A percentile compares a stretch with the other conserved stretches of the same genome.
Conservation (phyloP, 2,329 filamentous ascomycete genomes). For the Trichophyton rubrum region DNA sequence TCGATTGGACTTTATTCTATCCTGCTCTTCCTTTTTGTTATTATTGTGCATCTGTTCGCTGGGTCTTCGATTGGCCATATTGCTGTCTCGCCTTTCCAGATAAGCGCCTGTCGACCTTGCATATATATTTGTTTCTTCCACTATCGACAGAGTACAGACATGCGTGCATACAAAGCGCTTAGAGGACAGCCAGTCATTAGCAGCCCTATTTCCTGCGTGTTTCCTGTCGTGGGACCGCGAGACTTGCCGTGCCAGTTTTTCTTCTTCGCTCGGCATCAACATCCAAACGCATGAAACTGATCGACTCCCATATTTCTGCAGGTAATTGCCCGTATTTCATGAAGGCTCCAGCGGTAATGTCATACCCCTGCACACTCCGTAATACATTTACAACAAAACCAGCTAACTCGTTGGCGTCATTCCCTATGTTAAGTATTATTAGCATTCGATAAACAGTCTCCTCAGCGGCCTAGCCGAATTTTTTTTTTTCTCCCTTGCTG, state of each 20-base stretch:
- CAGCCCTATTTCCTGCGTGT: not conserved
- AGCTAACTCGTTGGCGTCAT: not conserved
- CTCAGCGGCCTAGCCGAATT: not conserved
- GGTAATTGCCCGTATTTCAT: constrained; percentile 1
- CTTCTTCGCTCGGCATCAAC: not conserved
- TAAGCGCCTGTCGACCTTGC: not conserved
- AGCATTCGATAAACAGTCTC: not conserved
- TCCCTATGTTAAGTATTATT: not conserved
- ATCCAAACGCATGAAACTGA: not conserved
- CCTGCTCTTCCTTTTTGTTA: not conserved
- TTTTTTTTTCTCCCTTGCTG: not conserved
- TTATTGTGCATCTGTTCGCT: not conserved
- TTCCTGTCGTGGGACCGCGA: not conserved
- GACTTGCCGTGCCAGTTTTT: not conserved
- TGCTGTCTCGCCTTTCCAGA: not conserved
- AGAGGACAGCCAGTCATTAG: not conserved
- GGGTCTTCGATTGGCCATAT: not conserved
- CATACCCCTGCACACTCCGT: not conserved
- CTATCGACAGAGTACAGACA: not conserved
- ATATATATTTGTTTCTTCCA: not conserved
- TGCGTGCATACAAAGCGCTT: not conserved
- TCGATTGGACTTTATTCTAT: not conserved
- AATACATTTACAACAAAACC: not conserved
- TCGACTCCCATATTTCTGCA: constrained; percentile 1
- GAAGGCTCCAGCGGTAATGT: not conserved